Evolutionary conservation across 164 flowering plant genomes (phyloP).

Genomic region (Cinnamomum chago): DNA sequence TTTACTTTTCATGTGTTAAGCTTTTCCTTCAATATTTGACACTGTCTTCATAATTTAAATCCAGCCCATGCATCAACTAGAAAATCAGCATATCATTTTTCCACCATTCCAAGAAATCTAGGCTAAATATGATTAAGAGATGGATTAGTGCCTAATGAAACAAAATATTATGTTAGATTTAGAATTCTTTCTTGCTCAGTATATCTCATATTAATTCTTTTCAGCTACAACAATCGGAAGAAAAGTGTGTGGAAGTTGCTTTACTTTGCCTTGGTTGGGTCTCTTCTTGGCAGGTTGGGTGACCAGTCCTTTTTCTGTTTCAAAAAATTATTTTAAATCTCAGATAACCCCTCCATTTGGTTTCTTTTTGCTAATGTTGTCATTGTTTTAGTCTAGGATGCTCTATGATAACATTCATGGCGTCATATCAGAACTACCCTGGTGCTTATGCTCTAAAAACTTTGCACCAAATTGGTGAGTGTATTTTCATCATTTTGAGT

Average conservation of each 20-base stretch:
- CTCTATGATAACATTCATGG: conserved; percentile 61
- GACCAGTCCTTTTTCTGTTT: not conserved
- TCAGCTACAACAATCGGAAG: conserved; percentile 82
- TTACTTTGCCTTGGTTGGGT: conserved; percentile 51
- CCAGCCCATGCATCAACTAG: too few relatives aligned
- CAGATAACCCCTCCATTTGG: not conserved
- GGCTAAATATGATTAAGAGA: too few relatives aligned
- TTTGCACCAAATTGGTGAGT: conserved; percentile 66
- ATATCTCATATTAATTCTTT: conserved; percentile 9
- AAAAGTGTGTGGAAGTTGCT: conserved; percentile 70
- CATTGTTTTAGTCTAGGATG: conserved; percentile 79
- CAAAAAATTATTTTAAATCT: not conserved
- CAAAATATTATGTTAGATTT: not conserved
- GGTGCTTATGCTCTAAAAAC: conserved; percentile 69
- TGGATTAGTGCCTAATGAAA: not conserved
- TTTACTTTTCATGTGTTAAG: too few relatives aligned
- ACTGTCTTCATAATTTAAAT: too few relatives aligned
- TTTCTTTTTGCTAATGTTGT: conserved; percentile 20
- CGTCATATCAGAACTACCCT: conserved; percentile 90
- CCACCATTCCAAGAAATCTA: too few relatives aligned
- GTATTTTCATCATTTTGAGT: not conserved
- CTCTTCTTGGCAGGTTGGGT: conserved; percentile 66
- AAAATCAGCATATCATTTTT: too few relatives aligned
- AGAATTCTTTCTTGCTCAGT: not conserved
- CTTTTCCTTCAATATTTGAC: too few relatives aligned